Conservation (phyloP, 257 asterid genomes). For the Henckelia pumila region DNA sequence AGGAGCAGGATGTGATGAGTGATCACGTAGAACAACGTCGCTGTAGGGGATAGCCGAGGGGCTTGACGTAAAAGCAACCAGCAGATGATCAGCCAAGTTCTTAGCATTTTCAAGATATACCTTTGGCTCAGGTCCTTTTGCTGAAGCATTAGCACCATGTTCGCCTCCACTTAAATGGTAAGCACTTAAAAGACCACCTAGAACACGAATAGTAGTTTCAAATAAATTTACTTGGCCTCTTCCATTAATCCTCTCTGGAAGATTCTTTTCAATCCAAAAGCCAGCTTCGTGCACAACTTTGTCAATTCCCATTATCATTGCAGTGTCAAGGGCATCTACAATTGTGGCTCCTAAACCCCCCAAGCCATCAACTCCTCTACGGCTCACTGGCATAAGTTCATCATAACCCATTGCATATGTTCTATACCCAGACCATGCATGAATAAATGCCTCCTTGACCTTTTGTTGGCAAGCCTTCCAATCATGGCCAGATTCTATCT, state of each 20-base stretch:
- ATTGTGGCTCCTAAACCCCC: constrained; percentile 97
- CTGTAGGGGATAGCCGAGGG: constrained; percentile 82
- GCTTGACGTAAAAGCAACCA: constrained; percentile 82
- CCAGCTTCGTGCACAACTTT: constrained; percentile 81
- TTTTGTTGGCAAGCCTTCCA: constrained; percentile 69
- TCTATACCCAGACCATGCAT: constrained; percentile 93
- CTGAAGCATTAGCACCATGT: constrained; percentile 42
- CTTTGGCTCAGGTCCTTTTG: constrained; percentile 64
- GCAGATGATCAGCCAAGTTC: constrained; percentile 80
- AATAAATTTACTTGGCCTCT: constrained; percentile 91
- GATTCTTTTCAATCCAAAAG: constrained; percentile 78
- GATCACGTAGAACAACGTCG: constrained; percentile 70
- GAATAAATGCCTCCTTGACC: constrained; percentile 85
- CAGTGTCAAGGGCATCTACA: constrained; percentile 94
- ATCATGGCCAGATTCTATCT: constrained; percentile 36
- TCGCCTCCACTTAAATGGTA: constrained; percentile 80
- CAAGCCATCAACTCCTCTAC: constrained; percentile 70
- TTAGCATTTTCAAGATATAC: constrained; percentile 86
- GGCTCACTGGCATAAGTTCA: constrained; percentile 94
- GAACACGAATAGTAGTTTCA: constrained; percentile 86
- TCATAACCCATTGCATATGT: constrained; percentile 81
- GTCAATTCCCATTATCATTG: constrained; percentile 87
- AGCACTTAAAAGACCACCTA: constrained; percentile 97
- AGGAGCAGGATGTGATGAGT: constrained; percentile 86
- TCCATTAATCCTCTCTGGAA: constrained; percentile 57